Evolutionary conservation across 1,284 basidiomycete species (phyloP).

Genomic region (Irpex sp.): DNA sequence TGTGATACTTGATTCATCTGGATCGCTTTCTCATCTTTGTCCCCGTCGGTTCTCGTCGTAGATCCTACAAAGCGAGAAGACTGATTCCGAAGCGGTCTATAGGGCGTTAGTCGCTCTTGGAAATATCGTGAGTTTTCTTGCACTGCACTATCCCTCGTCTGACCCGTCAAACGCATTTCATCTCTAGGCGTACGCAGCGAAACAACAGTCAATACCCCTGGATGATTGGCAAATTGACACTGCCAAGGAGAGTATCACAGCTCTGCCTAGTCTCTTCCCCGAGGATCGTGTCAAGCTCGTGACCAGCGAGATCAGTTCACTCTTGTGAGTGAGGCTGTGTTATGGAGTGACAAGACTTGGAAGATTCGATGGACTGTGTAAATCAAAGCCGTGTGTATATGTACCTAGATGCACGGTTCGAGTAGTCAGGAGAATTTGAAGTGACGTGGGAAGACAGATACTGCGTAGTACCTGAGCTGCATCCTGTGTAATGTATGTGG

Average conservation of each 20-base stretch:
- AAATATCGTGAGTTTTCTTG: constrained; percentile 49
- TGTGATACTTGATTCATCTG: background rate
- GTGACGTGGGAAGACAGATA: no score
- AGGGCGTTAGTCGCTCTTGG: constrained; percentile 85
- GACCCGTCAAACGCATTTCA: background rate
- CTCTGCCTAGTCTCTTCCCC: constrained; percentile 41
- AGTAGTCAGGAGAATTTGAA: background rate
- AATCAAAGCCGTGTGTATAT: no score
- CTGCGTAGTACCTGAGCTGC: no score
- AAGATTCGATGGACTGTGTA: background rate
- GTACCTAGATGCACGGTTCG: no score
- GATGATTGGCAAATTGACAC: constrained; percentile 36
- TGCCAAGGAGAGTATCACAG: constrained; percentile 37
- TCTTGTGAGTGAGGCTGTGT: constrained; percentile 21
- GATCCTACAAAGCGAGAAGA: constrained; percentile 54
- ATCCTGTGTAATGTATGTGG: no score
- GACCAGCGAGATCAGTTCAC: constrained; percentile 40
- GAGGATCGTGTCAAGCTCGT: constrained; percentile 58
- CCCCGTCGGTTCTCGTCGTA: background rate
- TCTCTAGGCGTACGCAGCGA: constrained; percentile 47
- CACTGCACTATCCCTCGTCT: no score
- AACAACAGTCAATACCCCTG: constrained; percentile 32
- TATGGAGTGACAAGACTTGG: background rate
- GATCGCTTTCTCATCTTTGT: constrained; percentile 6
- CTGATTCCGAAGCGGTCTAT: constrained; percentile 84